Base-by-base conservation (phyloP, 805 yeast genomes). In the Saccharomyces kudriavzevii region DNA sequence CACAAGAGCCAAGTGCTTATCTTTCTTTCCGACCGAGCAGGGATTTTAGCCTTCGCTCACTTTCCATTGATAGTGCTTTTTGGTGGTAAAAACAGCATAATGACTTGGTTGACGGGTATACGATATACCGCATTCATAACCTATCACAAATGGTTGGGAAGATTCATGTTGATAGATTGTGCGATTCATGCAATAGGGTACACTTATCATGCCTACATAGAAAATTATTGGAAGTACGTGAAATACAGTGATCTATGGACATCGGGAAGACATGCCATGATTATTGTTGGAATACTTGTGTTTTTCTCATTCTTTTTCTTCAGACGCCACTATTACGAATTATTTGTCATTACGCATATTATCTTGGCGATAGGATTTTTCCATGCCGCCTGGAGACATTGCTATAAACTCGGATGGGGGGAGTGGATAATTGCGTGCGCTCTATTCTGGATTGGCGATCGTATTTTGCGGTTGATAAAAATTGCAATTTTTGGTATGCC, bases 31-130 rank as follows among this genome's bases (percentile, higher is more conserved):
- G 77, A 75, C 58, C 62, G 78, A 58, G 66, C 74, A 0, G 79
- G 77, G 1, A 75, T 74, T 11, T 59, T 75, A 22, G 73, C 73
- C 13, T 65, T 69, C 53, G 67, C 67, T 2, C 69, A 68, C 48
- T 59, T 81, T 57, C 89, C 90, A 0, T 58, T 75, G 3, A 57
- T 80, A 43, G 72, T 81, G 22, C 63, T 85, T 45, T 82, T 85
- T 64, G 85, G 86, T 2, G 87, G 87, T 10, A 72, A 91, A 60
- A 87, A 86, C 67, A 86, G 84, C 65, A 73, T 85, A 30, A 67
- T 86, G 59, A 77, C 77, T 54, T 69, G 70, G 61, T 40, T 82
- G 4, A 77, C 89, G 0, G 86, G 87, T 2, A 74, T 87, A 76
- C 70, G 81, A 3, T 82, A 78, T 58, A 70, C 81, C 14, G 73